Percentiles rank a stretch among this genome's conserved stretches.
Conservation (phyloP, 352 stramenopile species). For the Pythium aquatile region DNA sequence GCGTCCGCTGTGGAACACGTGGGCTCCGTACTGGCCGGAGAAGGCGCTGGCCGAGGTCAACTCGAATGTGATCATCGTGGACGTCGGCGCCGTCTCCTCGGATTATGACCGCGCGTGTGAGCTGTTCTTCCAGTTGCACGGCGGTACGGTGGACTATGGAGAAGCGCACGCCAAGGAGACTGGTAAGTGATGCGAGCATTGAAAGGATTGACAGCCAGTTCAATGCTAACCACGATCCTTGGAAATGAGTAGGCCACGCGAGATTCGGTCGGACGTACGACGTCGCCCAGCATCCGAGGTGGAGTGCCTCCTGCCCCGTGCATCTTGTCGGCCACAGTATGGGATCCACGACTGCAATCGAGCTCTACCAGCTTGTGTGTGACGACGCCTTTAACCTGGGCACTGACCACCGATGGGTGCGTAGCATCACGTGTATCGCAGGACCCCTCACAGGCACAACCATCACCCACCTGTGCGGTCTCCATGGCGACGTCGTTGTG, state of each 20-base stretch:
- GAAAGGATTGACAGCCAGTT: too few relatives aligned
- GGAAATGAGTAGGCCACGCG: slow-evolving; percentile 28
- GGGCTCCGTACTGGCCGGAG: slow-evolving; percentile 41
- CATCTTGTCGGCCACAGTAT: slow-evolving; percentile 70
- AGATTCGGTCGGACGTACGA: slow-evolving; percentile 48
- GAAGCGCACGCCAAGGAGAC: slow-evolving; percentile 38
- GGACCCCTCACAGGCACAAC: slow-evolving; percentile 57
- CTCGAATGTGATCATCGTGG: slow-evolving; percentile 36
- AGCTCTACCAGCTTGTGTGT: slow-evolving; percentile 70
- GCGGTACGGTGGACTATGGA: slow-evolving; percentile 62
- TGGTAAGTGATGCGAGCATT: slow-evolving; percentile 6
- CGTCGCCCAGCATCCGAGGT: slow-evolving; percentile 33
- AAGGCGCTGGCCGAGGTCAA: slow-evolving; percentile 26
- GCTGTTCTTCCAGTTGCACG: slow-evolving; percentile 38
- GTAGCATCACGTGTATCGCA: slow-evolving; percentile 65
- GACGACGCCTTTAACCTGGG: slow-evolving; percentile 57
- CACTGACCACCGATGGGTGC: slow-evolving; percentile 51
- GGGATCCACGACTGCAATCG: slow-evolving; percentile 59
- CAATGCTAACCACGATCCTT: not conserved
- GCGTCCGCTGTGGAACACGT: slow-evolving; percentile 31
- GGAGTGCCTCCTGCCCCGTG: slow-evolving; percentile 50
- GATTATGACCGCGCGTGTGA: slow-evolving; percentile 47
- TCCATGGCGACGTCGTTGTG: slow-evolving; percentile 36
- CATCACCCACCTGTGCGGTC: slow-evolving; percentile 49
- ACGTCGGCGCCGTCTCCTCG: slow-evolving; percentile 37